Evolutionary conservation across 495 filamentous ascomycete species (phyloP).

Genomic region (Sphaerosporella brunnea): DNA sequence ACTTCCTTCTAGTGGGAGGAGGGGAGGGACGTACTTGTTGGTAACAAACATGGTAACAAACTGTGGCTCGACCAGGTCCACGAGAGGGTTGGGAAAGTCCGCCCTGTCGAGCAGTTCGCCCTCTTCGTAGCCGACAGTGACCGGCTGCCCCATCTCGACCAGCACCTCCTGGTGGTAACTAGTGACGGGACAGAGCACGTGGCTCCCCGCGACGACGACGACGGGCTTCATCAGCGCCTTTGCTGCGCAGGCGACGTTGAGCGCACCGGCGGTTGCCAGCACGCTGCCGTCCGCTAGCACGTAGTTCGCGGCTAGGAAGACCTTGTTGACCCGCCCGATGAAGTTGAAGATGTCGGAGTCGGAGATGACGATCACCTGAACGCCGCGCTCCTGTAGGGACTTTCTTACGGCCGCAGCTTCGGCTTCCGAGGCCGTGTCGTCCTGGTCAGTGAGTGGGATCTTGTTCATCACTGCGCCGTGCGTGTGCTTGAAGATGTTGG

Average conservation of each 20-base stretch:
- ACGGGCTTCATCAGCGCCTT: constrained; percentile 19
- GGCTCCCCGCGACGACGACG: constrained; percentile 18
- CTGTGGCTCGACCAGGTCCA: constrained; percentile 16
- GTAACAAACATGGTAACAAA: constrained; percentile 22
- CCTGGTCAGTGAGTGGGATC: constrained; percentile 8
- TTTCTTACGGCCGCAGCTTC: constrained; percentile 14
- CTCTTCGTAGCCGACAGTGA: constrained; percentile 15
- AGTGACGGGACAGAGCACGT: constrained; percentile 20
- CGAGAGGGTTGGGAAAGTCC: constrained; percentile 16
- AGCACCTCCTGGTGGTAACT: constrained; percentile 9
- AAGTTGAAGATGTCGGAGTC: constrained; percentile 21
- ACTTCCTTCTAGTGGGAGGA: no score
- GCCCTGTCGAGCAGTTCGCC: constrained; percentile 17
- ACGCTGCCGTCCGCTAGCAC: constrained; percentile 20
- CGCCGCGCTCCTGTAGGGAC: constrained; percentile 18
- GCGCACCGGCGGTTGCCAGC: constrained; percentile 19
- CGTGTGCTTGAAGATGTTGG: constrained; percentile 20
- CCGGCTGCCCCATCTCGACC: constrained; percentile 8
- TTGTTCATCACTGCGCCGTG: constrained; percentile 22
- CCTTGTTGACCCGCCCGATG: constrained; percentile 24
- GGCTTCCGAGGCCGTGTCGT: constrained; percentile 9
- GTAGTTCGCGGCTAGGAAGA: constrained; percentile 20
- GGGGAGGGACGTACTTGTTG: constrained; percentile 15
- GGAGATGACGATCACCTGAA: constrained; percentile 23
- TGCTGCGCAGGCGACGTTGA: constrained; percentile 15